Percentiles rank a stretch among this genome's conserved stretches.
Evolutionary conservation across 169 alveolate species (phyloP).

Genomic region (Toxoplasma gondii): DNA sequence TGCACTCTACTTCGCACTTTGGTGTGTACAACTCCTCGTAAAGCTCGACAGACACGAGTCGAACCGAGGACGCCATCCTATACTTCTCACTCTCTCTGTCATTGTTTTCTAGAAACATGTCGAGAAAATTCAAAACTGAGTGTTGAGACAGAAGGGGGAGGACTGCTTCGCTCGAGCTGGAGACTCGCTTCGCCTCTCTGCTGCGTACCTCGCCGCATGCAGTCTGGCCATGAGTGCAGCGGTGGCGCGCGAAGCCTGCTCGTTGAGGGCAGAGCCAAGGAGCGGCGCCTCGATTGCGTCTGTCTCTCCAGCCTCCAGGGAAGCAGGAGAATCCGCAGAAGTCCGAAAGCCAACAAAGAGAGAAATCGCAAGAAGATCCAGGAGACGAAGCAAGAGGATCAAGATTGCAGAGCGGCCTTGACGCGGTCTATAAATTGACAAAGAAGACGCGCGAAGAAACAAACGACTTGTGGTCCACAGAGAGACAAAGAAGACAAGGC

Average conservation of each 20-base stretch:
- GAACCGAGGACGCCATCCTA: too few relatives aligned
- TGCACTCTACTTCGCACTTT: too few relatives aligned
- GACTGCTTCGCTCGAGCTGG: too few relatives aligned
- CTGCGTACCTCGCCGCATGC: conserved; percentile 15
- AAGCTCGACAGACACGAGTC: too few relatives aligned
- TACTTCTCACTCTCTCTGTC: too few relatives aligned
- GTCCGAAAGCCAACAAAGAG: not conserved
- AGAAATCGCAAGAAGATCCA: not conserved
- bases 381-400: not conserved
- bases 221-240: not conserved
- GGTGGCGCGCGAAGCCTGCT: not conserved
- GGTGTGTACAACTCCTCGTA: too few relatives aligned
- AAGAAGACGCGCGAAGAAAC: not conserved
- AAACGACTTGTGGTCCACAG: not conserved
- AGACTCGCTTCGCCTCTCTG: not conserved
- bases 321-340: not conserved
- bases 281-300: not conserved
- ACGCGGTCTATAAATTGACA: not conserved
- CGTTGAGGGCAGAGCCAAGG: not conserved
- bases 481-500: too few relatives aligned
- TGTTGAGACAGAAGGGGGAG: too few relatives aligned
- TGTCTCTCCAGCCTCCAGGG: not conserved
- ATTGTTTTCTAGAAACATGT: too few relatives aligned
- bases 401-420: not conserved
- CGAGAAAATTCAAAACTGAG: too few relatives aligned